Percentiles rank a stretch among this genome's conserved stretches.
Evolutionary conservation across 768 basidiomycete genomes (phyloP).

Genomic region (Roridomyces roridus): DNA sequence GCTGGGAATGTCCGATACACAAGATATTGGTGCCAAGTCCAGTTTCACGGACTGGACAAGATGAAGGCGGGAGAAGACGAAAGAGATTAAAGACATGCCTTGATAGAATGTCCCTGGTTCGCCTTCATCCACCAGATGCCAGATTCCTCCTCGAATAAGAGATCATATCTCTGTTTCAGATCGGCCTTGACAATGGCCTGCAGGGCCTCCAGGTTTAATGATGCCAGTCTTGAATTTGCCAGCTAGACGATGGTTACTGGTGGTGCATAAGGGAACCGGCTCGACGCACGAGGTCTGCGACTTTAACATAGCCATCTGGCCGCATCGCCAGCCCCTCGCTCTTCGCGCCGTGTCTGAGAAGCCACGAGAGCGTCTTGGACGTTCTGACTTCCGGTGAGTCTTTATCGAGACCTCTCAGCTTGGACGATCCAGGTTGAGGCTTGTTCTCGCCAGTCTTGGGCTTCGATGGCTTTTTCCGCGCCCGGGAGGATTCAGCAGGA

Average conservation of each 20-base stretch:
- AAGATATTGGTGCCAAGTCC: slow-evolving; percentile 64
- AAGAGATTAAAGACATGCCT: slow-evolving; percentile 48
- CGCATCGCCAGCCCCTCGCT: slow-evolving; percentile 79
- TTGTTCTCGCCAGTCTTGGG: neutral
- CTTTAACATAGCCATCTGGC: slow-evolving; percentile 83
- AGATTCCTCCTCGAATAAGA: slow-evolving; percentile 53
- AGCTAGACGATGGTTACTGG: slow-evolving; percentile 51
- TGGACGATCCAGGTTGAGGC: slow-evolving; percentile 30
- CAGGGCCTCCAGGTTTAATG: slow-evolving; percentile 58
- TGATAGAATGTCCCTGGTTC: slow-evolving; percentile 89
- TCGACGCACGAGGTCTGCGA: slow-evolving; percentile 78
- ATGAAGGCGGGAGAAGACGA: neutral
- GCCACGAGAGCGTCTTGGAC: slow-evolving; percentile 89
- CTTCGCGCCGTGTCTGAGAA: slow-evolving; percentile 89
- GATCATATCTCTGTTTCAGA: slow-evolving; percentile 68
- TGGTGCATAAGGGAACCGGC: neutral
- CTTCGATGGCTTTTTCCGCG: neutral
- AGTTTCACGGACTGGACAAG: slow-evolving; percentile 66
- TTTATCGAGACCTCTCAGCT: slow-evolving; percentile 61
- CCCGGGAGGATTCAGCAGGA: neutral
- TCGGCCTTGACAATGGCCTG: slow-evolving; percentile 72
- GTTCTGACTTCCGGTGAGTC: slow-evolving; percentile 74
- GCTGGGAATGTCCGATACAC: slow-evolving; percentile 67
- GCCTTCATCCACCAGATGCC: slow-evolving; percentile 83
- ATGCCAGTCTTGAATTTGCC: slow-evolving; percentile 68